Evolutionary conservation across 495 filamentous ascomycete species (phyloP), one percentile per base, ranked within the genome.

Genomic region (Penicillium canescens): DNA sequence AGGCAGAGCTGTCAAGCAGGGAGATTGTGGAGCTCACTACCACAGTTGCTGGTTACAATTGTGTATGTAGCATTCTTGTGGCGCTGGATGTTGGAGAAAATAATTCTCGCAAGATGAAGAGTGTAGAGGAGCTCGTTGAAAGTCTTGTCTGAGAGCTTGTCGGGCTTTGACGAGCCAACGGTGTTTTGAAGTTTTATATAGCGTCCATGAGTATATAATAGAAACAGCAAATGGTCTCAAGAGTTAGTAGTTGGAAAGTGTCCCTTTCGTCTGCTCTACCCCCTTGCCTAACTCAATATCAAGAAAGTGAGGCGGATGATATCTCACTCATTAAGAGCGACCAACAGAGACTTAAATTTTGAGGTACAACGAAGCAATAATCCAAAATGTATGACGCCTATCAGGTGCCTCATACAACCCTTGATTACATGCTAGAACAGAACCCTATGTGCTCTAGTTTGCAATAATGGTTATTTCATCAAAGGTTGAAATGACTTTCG

Each of bases 31-130:
- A 86, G 75, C 63, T 89, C 52, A 86, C 84, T 52, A 80, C 85
- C 26, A 87, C 84, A 28, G 82, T 88, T 55, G 87, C 83, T n/a
- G 80, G 79, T 24, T 91, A 91, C 62, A 91, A 91, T 66, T 89
- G 86, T 67, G 88, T 91, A 9, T 87, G 84, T 50, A 75, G 87
- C 33, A 87, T 91, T 57, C 64, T 91, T 44, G 87, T 91, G n/a
- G 87, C 87, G 18, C 60, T 91, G 52, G 84, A 90, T 66, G 87
- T 89, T 28, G 52, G 57, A 37, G 57, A 52, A 33, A 54, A 60
- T 18, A 59, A 59, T 50, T 47, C 39, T 23, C 50, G 52, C 36
- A 31, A 50, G 40, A 59, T 55, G 56, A 50, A 50, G 31, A 51
- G 52, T 18, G 33, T 42, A 37, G 53, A 51, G 24, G 46, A 46